Base-by-base conservation (phyloP, 2,329 filamentous ascomycete genomes). In the Cercospora sojina region DNA sequence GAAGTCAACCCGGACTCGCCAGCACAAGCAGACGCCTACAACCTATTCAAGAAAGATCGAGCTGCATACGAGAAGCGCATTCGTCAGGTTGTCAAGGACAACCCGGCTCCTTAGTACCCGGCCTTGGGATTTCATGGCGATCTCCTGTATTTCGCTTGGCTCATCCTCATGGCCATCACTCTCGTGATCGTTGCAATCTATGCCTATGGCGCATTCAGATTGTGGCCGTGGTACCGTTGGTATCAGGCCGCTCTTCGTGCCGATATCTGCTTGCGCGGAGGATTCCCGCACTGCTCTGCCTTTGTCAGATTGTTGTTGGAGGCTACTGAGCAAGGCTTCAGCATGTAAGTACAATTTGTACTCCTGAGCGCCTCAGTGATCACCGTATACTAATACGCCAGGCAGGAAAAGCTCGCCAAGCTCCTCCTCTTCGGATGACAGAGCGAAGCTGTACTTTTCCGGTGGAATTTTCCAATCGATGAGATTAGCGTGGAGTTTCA, bases 1-100 rank as follows among this genome's bases (percentile, higher is more conserved):
- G 94, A 97, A 75, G 95, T 96, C 16, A 99, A 99, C 77, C 95
- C 94, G 3, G 95, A 99, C 59, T 97, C 93, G 1, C 95, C 95
- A 0, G 95, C 95, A 0, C 95, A 99, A 80, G 94, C 95, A 2
- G 95, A 99, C 73, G 96, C 95, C 0, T 99, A 98, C 82, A 97
- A 97, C 75, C 84, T 99, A 10, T 98, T 92, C 79, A 97, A 96
- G 84, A 93, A 93, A 78, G 94, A 99, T 76, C 86, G 88, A 51
- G 81, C 80, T 18, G 93, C 94, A 65, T 99, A 99, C 76, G 93
- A 98, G 81, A 90, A 89, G 79, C 91, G 93, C 70, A 89, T 99
- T 69, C 89, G 88, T 76, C 88, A 91, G 67, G 89, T 97, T 20
- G 95, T 99, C 65, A 90, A 88, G 74, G 93, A 97, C 71, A 97